phyloP scores from a whole-genome alignment of 805 yeast species.

The Candida xiaguanensis region DNA sequence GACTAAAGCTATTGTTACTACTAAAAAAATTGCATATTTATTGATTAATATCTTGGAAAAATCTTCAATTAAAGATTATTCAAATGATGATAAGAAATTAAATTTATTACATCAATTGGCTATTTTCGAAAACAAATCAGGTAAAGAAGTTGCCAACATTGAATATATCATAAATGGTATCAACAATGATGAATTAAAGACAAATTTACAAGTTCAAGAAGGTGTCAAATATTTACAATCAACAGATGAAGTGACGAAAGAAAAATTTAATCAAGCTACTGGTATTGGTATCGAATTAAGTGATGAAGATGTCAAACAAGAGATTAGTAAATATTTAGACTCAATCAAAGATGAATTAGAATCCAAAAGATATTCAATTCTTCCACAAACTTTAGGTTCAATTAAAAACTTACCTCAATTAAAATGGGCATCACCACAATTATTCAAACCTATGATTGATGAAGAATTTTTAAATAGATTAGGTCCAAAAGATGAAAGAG shows the following conservation, averaged over 20 bases:
- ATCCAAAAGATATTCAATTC: slow-evolving; percentile 72
- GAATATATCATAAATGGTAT: slow-evolving; percentile 58
- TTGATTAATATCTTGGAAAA: slow-evolving; percentile 32
- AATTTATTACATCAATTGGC: slow-evolving; percentile 78
- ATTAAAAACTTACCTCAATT: slow-evolving; percentile 69
- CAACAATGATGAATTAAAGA: slow-evolving; percentile 57
- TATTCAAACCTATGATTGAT: slow-evolving; percentile 86
- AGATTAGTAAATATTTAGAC: slow-evolving; percentile 58
- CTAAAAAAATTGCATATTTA: slow-evolving; percentile 76
- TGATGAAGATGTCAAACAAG: slow-evolving; percentile 57
- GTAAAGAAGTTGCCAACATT: slow-evolving; percentile 48
- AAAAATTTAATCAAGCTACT: slow-evolving; percentile 52
- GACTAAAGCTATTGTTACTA: slow-evolving; percentile 76
- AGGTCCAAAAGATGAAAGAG: slow-evolving; percentile 97
- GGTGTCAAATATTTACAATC: slow-evolving; percentile 64
- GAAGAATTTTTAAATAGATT: slow-evolving; percentile 62
- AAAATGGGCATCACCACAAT: slow-evolving; percentile 89
- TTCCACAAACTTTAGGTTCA: slow-evolving; percentile 74
- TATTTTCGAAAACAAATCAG: slow-evolving; percentile 52
- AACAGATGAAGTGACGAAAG: slow-evolving; percentile 16
- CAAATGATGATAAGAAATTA: slow-evolving; percentile 56
- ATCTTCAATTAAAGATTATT: slow-evolving; percentile 13
- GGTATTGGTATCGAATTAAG: slow-evolving; percentile 82
- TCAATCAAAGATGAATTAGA: slow-evolving; percentile 56
- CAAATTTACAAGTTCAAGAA: slow-evolving; percentile 73